phyloP scores from a whole-genome alignment of 176 grass and related monocot species.

The Triticum timopheevii region DNA sequence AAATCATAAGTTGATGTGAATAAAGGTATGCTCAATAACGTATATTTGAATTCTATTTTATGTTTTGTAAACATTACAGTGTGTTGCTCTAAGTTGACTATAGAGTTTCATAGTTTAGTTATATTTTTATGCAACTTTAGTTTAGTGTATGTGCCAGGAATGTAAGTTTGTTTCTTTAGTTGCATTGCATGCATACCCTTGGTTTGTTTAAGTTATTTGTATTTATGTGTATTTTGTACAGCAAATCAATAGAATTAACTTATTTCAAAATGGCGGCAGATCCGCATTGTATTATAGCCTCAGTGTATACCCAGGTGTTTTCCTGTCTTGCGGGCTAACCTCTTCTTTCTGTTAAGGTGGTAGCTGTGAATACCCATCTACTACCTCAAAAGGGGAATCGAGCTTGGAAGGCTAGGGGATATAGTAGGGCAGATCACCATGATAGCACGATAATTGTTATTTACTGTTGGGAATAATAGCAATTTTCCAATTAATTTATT shows the following conservation, averaged over 20 bases:
- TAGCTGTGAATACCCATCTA: background rate
- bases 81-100: background rate
- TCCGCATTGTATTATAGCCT: background rate
- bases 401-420: background rate
- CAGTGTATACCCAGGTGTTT: background rate
- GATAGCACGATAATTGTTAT: background rate
- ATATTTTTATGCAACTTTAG: background rate
- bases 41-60: background rate
- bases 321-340: background rate
- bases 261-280: background rate
- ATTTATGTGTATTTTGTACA: background rate
- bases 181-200: background rate
- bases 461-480: background rate
- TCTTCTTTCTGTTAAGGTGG: background rate
- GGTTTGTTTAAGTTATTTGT: background rate
- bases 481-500: no score
- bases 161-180: background rate
- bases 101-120: background rate
- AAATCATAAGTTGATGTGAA: background rate
- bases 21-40: background rate
- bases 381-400: background rate
- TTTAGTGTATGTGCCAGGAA: background rate
- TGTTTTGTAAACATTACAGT: background rate
- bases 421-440: background rate
- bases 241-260: background rate